These are phyloP conservation scores for Lactarius akahatsu DNA, from an alignment of 768 basidiomycete genomes.

Conservation along the genomic window DNA sequence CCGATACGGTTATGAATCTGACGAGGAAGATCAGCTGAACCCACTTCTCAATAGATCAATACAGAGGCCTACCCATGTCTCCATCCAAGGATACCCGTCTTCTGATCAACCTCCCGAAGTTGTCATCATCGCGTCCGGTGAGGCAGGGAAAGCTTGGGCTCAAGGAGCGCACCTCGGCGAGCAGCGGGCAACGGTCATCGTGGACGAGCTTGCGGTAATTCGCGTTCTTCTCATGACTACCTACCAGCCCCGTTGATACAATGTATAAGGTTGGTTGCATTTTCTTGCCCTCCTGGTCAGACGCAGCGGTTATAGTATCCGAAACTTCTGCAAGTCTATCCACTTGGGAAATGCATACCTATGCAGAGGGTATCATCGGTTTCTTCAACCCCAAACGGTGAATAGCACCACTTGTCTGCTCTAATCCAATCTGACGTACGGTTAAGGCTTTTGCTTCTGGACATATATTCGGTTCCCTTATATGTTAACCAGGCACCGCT, in stretches of 20 bases:
- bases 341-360: slow-evolving; percentile 31
- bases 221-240: background rate
- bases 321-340: slow-evolving; percentile 28
- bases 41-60: slow-evolving; percentile 21
- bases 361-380: slow-evolving; percentile 29
- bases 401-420: slow-evolving; percentile 1
- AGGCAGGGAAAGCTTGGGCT: slow-evolving; percentile 31
- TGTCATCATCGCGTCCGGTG: slow-evolving; percentile 28
- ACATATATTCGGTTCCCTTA: slow-evolving; percentile 29
- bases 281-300: slow-evolving; percentile 29
- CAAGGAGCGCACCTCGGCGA: slow-evolving; percentile 30
- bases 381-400: slow-evolving; percentile 29
- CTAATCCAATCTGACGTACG: slow-evolving; percentile 2
- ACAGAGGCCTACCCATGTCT: background rate
- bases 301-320: slow-evolving; percentile 29
- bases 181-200: slow-evolving; percentile 19
- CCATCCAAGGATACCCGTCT: slow-evolving; percentile 6
- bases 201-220: slow-evolving; percentile 25
- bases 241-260: background rate
- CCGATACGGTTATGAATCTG: slow-evolving; percentile 33
- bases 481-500: slow-evolving; percentile 29
- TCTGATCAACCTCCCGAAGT: background rate
- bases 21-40: slow-evolving; percentile 34
- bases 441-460: slow-evolving; percentile 31
- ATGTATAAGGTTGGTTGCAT: slow-evolving; percentile 27